Conservation (phyloP, 306 rosid genomes). For the Pueraria montana region DNA sequence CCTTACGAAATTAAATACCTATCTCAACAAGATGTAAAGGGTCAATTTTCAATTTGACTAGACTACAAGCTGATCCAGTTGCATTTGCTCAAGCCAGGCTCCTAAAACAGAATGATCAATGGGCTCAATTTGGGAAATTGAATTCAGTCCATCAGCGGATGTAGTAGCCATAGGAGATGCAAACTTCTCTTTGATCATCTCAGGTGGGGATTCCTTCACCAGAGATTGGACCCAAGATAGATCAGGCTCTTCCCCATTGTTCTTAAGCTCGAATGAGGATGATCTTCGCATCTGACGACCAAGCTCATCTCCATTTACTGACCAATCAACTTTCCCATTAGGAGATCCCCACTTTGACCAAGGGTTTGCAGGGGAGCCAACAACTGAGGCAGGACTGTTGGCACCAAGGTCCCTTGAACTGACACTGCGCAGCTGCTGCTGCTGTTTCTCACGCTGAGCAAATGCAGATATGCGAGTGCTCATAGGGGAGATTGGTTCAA, state of each 20-base stretch:
- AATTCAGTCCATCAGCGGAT: constrained; percentile 68
- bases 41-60: constrained; percentile 56
- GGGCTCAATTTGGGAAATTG: constrained; percentile 69
- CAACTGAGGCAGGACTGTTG: constrained; percentile 58
- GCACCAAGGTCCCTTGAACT: constrained; percentile 78
- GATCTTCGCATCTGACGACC: constrained; percentile 52
- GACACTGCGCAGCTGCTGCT: constrained; percentile 69
- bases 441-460: constrained; percentile 76
- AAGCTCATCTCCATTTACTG: constrained; percentile 63
- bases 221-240: constrained; percentile 87
- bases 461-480: constrained; percentile 63
- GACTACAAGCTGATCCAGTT: constrained; percentile 77
- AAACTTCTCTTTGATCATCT: constrained; percentile 73
- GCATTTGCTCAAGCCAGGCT: constrained; percentile 96
- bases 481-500: constrained; percentile 82
- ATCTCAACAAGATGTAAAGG: constrained; percentile 55
- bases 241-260: constrained; percentile 86
- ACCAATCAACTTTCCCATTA: constrained; percentile 78
- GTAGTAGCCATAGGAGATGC: constrained; percentile 53
- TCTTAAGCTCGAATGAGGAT: constrained; percentile 63
- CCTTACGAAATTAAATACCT: constrained; percentile 55
- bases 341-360: constrained; percentile 88
- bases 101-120: constrained; percentile 79
- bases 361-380: constrained; percentile 69
- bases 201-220: constrained; percentile 85